Percentiles rank a stretch among this genome's conserved stretches.
These are phyloP conservation scores for Vinca minor DNA, from an alignment of 257 asterid genomes.

Conservation along the genomic window DNA sequence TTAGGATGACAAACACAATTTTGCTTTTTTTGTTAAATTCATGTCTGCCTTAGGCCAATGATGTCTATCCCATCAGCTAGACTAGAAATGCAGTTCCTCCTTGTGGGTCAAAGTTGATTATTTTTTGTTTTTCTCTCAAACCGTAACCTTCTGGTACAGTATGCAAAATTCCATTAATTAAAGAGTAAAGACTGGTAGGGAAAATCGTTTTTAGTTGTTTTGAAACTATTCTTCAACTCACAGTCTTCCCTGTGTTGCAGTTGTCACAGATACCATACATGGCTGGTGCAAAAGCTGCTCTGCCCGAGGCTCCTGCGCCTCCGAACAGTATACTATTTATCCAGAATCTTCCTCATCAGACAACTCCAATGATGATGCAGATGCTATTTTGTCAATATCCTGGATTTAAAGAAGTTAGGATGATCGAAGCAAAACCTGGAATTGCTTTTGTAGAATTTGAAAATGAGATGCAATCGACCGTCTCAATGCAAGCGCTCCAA, in stretches of 20 bases:
- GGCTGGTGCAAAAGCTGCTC: conserved; percentile 56
- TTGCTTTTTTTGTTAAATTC: too few relatives aligned
- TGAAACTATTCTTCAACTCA: neutral
- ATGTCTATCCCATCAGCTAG: too few relatives aligned
- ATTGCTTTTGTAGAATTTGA: conserved; percentile 87
- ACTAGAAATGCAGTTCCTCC: neutral
- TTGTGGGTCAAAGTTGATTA: too few relatives aligned
- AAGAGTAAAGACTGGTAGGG: too few relatives aligned
- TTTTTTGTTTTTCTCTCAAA: neutral
- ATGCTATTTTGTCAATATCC: conserved; percentile 83
- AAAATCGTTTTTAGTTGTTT: neutral
- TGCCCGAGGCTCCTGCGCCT: conserved; percentile 90
- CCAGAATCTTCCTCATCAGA: conserved; percentile 90
- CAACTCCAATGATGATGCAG: conserved; percentile 93
- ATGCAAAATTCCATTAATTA: neutral
- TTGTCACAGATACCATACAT: conserved; percentile 65
- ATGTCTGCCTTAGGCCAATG: too few relatives aligned
- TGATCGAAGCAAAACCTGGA: conserved; percentile 95
- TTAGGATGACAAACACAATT: too few relatives aligned
- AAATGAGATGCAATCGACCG: conserved; percentile 88
- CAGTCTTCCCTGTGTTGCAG: conserved; percentile 30
- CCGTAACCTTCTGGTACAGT: too few relatives aligned
- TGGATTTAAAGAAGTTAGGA: conserved; percentile 92
- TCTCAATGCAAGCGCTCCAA: conserved; percentile 84
- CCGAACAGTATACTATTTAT: conserved; percentile 80